Evolutionary conservation across 2,329 filamentous ascomycete genomes (phyloP).

Genomic region (Exophiala bonariae): DNA sequence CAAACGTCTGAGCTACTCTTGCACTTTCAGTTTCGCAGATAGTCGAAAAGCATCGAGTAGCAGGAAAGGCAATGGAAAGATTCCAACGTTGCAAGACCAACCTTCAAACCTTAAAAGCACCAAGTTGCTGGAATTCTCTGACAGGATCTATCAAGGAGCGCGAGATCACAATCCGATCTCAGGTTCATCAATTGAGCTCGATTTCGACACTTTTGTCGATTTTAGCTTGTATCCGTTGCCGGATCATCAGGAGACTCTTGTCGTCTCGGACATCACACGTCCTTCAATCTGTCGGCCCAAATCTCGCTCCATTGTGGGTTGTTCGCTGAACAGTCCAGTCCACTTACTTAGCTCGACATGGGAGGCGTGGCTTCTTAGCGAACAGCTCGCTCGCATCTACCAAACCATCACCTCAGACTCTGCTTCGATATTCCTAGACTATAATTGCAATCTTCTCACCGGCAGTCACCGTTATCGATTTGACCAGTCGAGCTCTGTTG

Average conservation of each 20-base stretch:
- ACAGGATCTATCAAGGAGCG: too few relatives aligned
- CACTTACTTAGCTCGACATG: slow-evolving; percentile 28
- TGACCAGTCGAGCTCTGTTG: slow-evolving; percentile 1
- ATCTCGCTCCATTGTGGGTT: slow-evolving; percentile 6
- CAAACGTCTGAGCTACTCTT: slow-evolving; percentile 22
- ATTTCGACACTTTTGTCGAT: too few relatives aligned
- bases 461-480: slow-evolving; percentile 22
- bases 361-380: slow-evolving; percentile 16
- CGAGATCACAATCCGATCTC: too few relatives aligned
- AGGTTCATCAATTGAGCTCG: too few relatives aligned
- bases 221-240: too few relatives aligned
- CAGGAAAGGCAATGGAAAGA: not conserved
- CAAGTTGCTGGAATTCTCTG: not conserved
- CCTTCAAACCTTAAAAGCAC: too few relatives aligned
- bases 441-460: slow-evolving; percentile 27
- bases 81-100: not conserved
- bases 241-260: too few relatives aligned
- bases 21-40: slow-evolving; percentile 24
- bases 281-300: too few relatives aligned
- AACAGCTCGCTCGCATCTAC: slow-evolving; percentile 23
- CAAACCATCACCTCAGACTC: slow-evolving; percentile 26
- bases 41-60: not conserved
- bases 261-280: too few relatives aligned
- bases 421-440: slow-evolving; percentile 25
- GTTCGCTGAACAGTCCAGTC: slow-evolving; percentile 25